Conservation (phyloP, 2,329 filamentous ascomycete species). For the Neurospora sp. region DNA sequence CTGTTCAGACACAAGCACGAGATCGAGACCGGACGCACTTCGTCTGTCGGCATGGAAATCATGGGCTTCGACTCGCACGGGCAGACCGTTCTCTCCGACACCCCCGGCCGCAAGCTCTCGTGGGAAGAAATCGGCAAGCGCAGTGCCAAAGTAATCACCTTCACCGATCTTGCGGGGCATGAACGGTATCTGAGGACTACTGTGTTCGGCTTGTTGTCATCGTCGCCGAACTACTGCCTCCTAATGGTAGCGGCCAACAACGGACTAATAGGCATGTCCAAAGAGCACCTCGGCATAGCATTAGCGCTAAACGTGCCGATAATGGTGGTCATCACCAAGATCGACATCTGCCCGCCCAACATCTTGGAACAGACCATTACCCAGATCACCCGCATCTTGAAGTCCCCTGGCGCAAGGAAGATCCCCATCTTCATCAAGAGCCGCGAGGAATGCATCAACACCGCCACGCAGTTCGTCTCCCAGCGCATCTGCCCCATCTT, state of each 20-base stretch:
- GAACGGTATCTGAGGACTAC: slow-evolving; percentile 93
- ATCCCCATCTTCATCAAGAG: slow-evolving; percentile 94
- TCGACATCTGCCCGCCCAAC: slow-evolving; percentile 93
- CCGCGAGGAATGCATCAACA: slow-evolving; percentile 85
- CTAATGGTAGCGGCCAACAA: slow-evolving; percentile 99
- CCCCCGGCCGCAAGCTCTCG: slow-evolving; percentile 71
- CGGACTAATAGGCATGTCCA: slow-evolving; percentile 93
- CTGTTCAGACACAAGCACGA: slow-evolving; percentile 98
- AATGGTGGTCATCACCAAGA: slow-evolving; percentile 97
- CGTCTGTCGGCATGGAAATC: slow-evolving; percentile 97
- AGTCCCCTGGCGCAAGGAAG: slow-evolving; percentile 86
- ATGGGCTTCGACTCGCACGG: slow-evolving; percentile 91
- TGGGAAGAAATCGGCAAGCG: slow-evolving; percentile 98
- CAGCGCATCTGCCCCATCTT: slow-evolving; percentile 95
- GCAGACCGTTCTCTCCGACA: slow-evolving; percentile 70
- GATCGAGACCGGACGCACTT: slow-evolving; percentile 88
- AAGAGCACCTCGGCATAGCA: slow-evolving; percentile 93
- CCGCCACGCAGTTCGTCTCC: slow-evolving; percentile 89
- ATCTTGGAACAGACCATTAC: slow-evolving; percentile 89
- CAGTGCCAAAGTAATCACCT: slow-evolving; percentile 92
- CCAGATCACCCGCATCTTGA: slow-evolving; percentile 86
- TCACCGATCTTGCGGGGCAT: slow-evolving; percentile 91
- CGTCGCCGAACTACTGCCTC: slow-evolving; percentile 92
- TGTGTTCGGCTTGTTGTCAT: slow-evolving; percentile 88
- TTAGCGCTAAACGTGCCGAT: slow-evolving; percentile 91